Base-by-base conservation (phyloP, 2,329 filamentous ascomycete genomes). In the Colletotrichum paranaense region DNA sequence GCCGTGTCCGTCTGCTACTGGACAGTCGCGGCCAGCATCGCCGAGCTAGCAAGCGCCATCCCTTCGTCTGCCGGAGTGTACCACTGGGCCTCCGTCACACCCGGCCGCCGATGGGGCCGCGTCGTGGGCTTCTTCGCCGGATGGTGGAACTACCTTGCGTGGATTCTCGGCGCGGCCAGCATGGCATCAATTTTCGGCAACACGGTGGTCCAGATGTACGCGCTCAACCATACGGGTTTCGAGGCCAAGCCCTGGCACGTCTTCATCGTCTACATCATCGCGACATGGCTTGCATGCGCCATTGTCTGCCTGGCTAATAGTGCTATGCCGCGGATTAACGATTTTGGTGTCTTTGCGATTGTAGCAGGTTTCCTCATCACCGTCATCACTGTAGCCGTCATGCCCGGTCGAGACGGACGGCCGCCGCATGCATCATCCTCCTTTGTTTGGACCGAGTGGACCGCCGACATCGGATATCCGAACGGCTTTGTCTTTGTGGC, bases 21-120 rank as follows among this genome's bases (percentile, higher is more conserved):
- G 84, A 81, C 88, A 63, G 85, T 92, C 28, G 88, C 88, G 0
- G 88, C 89, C 5, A 89, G 86, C 14, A 86, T 92, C 70, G 89
- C 90, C 57, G 90, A 92, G 79, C 82, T 92, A 32, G 88, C 89
- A 14, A 90, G 88, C 65, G 87, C 89, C 22, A 90, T 91, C 74
- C 90, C 90, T n/a, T 91, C 89, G 1, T 86, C 88, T 7, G 88
- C 86, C 67, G 89, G 89, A 28, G 88, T 91, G 5, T 92, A 92
- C 71, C 89, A 91, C 76, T 91, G 88, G 88, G 89, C 89, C 2
- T 86, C 88, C 16, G 84, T 91, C 9, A 90, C 89, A 2, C 87
- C 88, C 0, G 90, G 90, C 2, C 80, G 77, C 2, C 68, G 75
- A 67, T 87, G 86, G 81, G 89, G 90, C 32, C 86, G 89, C 22